Evolutionary conservation across 2,329 filamentous ascomycete species (phyloP), one percentile per base, ranked within the genome.

Genomic region (Venturia effusa): DNA sequence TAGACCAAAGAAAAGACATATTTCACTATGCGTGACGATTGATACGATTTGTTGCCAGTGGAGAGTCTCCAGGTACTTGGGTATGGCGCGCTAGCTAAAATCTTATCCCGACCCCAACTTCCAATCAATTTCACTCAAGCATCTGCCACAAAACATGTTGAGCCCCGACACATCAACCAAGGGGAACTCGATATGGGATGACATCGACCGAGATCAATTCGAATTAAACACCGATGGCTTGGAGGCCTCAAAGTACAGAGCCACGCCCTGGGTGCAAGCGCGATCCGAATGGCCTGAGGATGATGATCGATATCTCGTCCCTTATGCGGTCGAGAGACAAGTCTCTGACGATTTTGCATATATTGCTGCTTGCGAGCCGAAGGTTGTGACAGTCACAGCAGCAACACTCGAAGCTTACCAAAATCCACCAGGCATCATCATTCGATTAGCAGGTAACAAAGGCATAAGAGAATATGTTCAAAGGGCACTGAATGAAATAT

Each of bases 381-480:
- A 51, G 19, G 61, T 62, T 30, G 61, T 40, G n/a, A 41, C 37
- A 17, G 61, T 62, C 32, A 54, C 61, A 17, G 61, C 41, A 4
- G 61, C 61, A 15, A 62, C 61, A 17, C 11, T 62, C 27, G 40
- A 62, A 57, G 27, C 8, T 2, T 10, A n/a, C 30, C 27, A 57
- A 32, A n/a, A 57, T n/a, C 51, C 51, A 57, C 27, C 27, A 4
- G 59, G 41, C 5, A 41, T 41, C 27, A 61, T 19, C 41, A 37
- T 62, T 15, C 61, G 61, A 8, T 17, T 62, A 15, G 61, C 61
- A 27, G 61, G 34, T 17, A 62, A 62, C 17, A 45, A 62, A 54
- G 61, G 61, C 6, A 45, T 62, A 62, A 48, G 61, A 39, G 61
- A 62, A 17, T 32, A 45, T 45, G 61, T 62, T 54, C 37, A 30